Base-by-base conservation (phyloP, 139 green algal species). In the Closterium sp. region DNA sequence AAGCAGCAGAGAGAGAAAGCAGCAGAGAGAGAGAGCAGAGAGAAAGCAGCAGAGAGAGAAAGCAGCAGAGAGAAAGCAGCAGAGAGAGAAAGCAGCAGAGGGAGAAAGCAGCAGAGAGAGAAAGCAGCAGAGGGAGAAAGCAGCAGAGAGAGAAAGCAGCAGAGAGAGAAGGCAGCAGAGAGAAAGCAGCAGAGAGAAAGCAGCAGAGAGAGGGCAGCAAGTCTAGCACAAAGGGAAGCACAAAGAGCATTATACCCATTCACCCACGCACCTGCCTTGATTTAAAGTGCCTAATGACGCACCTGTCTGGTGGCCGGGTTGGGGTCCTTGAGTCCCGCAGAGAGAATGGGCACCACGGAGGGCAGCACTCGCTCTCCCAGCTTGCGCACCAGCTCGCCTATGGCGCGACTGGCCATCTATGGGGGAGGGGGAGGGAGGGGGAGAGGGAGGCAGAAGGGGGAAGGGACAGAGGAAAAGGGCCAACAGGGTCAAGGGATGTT, bases 371-470 rank as follows among this genome's bases (percentile, higher is more conserved):
- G 96, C 87, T 99, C 97, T 30, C 98, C 98, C 95, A 99, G 97
- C 96, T 99, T 99, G 43, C 96, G 95, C 23, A 99, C 97, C 33
- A 99, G 76, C 95, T 99, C 97, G 3, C 97, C 98, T 64, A 99
- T 94, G 91, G 96, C 97, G 23, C 97, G 89, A 9, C 96, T 97
- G 12, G 96, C 96, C 85, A 96, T 95, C 91, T 96, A 21, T 64
- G 12, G 38, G 16, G 16, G 38, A 64, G 38, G 12, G 9, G 38
- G 9, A 64, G 9, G 36, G 36, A 55, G 36, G 95, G 84, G 99
- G 94, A 4, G 97, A 99, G 85, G 96, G 3, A 33, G 76, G 76
- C 5, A 3, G 9, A 7, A 85, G 76, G 9, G 5, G 4, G 81
- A 33, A 10, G 81, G 38, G 38, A 66, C 38, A 66, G 38, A n/a